Evolutionary conservation across 345 rosid species (phyloP), one percentile per base, ranked within the genome.

Genomic region (Eutrema yunnanense): DNA sequence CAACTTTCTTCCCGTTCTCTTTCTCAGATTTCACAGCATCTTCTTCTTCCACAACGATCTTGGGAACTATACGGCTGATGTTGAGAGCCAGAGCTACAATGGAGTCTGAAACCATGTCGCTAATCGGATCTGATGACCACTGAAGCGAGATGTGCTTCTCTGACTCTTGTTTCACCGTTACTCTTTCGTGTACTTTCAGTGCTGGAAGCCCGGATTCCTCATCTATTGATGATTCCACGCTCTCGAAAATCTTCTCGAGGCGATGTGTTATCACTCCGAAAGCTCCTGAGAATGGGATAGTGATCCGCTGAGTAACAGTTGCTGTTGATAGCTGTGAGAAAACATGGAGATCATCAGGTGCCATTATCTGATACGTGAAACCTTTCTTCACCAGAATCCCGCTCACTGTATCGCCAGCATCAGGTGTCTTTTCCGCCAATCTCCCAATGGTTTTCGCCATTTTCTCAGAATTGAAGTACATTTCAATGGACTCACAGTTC

Each of bases 21-120:
- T 89, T 95, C 69, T 79, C 82, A 0, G 89, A 77, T 74, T 86
- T 88, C 3, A 73, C 62, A 6, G 71, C 84, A 26, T 88, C 98
- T 14, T 86, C 98, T 30, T 86, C 67, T 48, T 46, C 67, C 0
- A 82, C 83, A 16, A 84, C 76, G 8, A 93, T 81, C 87, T 86
- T 94, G 1, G 96, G 97, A 34, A 87, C 85, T 79, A 90, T 91
- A 3, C 90, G 80, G 71, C 85, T 88, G 65, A 91, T 81, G 73
- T 89, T 91, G 71, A 89, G 80, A 73, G 89, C 87, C 67, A 94
- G 71, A 47, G 98, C 98, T 55, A 91, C 95, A 55, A 89, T 46
- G 9, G 97, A 94, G 68, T 94, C 98, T 2, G 97, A 89, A 27
- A 94, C 95, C 95, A 91, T 94, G 81, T 94, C 98, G 22, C 91